Evolutionary conservation across 1,284 basidiomycete genomes (phyloP), one percentile per base, ranked within the genome.

Genomic region (Cystobasidium slooffiae): DNA sequence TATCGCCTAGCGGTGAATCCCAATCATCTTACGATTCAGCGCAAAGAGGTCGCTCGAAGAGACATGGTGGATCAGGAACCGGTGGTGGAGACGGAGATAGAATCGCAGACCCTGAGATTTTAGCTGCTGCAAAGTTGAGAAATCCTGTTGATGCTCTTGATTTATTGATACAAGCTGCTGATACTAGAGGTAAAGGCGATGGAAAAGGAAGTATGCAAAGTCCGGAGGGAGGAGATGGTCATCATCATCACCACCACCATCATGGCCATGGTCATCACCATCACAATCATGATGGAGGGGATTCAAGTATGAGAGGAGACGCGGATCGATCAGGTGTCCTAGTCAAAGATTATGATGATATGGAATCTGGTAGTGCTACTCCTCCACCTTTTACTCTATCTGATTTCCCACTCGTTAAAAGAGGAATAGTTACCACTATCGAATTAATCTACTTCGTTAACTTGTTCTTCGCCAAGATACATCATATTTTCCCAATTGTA

Each of bases 401-500:
- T 1, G 75, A 77, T n/a, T 84, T 84, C 75, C 79, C 82, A 1
- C 78, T 85, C 49, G 79, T 85, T 39, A 80, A 81, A 41, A 78
- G 83, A 20, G 82, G 82, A 0, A 81, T 84, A 16, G 65, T 84
- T 7, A 78, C 79, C 5, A 78, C 77, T 5, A 78, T 78, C 16
- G 80, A 82, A 75, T 79, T 84, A 4, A 67, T 77, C 5, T 76
- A 75, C 20, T 79, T 84, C 44, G 80, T 81, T 9, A 79, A 82
- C 6, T 77, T 77, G 0, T 85, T 84, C 76, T 84, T 85, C 76
- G 75, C 78, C 4, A 80, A 81, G 53, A 80, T 84, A 64, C 84
- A 85, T 74, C 82, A 83, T 72, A 78, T 85, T 43, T 84, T 84
- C 63, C 84, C 84, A 3, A 83, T 85, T 78, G 80, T 84, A 0